These are phyloP conservation scores for Colletotrichum navitas DNA, from an alignment of 2,329 filamentous ascomycete genomes.

Conservation along the genomic window DNA sequence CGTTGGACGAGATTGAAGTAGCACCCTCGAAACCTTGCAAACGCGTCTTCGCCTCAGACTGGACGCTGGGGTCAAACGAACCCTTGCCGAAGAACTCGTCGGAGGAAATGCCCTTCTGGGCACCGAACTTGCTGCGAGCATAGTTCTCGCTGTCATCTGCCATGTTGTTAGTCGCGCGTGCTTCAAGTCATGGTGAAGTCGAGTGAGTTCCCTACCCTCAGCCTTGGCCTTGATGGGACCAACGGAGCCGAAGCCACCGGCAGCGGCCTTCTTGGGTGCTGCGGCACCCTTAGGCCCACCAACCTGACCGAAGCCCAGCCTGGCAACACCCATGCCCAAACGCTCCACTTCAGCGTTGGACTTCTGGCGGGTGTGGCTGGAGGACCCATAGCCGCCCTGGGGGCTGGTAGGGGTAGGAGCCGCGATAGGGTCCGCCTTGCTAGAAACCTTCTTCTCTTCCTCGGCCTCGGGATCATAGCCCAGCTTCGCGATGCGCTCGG, in stretches of 20 bases:
- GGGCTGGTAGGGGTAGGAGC: slow-evolving; percentile 83
- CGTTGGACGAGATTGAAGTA: slow-evolving; percentile 92
- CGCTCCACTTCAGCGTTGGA: slow-evolving; percentile 86
- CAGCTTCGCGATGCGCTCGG: slow-evolving; percentile 93
- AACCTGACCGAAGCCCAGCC: slow-evolving; percentile 90
- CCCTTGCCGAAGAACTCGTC: slow-evolving; percentile 99
- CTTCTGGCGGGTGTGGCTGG: slow-evolving; percentile 68
- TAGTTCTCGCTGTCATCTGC: slow-evolving; percentile 83
- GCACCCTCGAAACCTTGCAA: slow-evolving; percentile 95
- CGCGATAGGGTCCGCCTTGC: slow-evolving; percentile 70
- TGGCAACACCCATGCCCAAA: slow-evolving; percentile 87
- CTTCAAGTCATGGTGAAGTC: background rate
- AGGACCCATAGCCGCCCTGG: slow-evolving; percentile 71
- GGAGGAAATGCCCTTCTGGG: slow-evolving; percentile 95
- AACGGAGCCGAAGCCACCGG: slow-evolving; percentile 88
- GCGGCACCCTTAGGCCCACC: slow-evolving; percentile 71
- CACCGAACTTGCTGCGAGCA: slow-evolving; percentile 88
- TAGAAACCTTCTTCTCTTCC: slow-evolving; percentile 61
- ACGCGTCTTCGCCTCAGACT: slow-evolving; percentile 87
- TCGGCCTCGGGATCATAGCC: slow-evolving; percentile 96
- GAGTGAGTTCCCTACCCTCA: slow-evolving; percentile 68
- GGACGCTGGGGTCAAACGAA: slow-evolving; percentile 81
- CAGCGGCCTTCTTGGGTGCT: slow-evolving; percentile 74
- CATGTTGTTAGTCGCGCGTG: slow-evolving; percentile 2
- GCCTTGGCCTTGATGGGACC: slow-evolving; percentile 77